phyloP scores from a whole-genome alignment of 129 eudicot genomes.

The Mikania micrantha region DNA sequence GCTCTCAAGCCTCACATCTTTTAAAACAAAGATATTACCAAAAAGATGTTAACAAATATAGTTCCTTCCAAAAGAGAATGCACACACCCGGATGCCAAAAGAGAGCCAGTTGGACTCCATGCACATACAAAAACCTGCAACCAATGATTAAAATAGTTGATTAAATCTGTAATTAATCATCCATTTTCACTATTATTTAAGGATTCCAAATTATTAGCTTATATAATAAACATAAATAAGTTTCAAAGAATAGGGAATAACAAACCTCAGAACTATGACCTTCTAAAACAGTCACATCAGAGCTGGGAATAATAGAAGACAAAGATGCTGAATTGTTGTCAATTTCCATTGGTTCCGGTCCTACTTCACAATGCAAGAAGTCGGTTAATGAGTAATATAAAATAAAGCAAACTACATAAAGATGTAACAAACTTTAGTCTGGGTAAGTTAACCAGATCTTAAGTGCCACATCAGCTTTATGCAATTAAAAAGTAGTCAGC shows the following conservation, averaged over 20 bases:
- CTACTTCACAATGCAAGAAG: constrained; percentile 26
- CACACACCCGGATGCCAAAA: constrained; percentile 89
- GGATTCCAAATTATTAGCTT: neutral
- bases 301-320: constrained; percentile 53
- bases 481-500: neutral
- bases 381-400: neutral
- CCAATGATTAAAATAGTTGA: neutral
- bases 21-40: constrained; percentile 1
- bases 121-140: constrained; percentile 92
- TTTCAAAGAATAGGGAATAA: constrained; percentile 5
- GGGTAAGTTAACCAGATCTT: neutral
- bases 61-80: neutral
- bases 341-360: constrained; percentile 83
- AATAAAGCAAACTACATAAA: neutral
- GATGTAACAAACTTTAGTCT: neutral
- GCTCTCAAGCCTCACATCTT: too few relatives aligned
- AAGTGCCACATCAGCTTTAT: neutral
- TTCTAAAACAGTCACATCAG: constrained; percentile 69
- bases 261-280: constrained; percentile 90
- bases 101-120: constrained; percentile 92
- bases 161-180: neutral
- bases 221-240: neutral
- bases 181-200: neutral
- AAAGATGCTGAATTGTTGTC: constrained; percentile 38
- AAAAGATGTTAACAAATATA: neutral